Evolutionary conservation across 2,329 filamentous ascomycete species (phyloP).

Genomic region (Dryadomyces quercus-mongolicae): DNA sequence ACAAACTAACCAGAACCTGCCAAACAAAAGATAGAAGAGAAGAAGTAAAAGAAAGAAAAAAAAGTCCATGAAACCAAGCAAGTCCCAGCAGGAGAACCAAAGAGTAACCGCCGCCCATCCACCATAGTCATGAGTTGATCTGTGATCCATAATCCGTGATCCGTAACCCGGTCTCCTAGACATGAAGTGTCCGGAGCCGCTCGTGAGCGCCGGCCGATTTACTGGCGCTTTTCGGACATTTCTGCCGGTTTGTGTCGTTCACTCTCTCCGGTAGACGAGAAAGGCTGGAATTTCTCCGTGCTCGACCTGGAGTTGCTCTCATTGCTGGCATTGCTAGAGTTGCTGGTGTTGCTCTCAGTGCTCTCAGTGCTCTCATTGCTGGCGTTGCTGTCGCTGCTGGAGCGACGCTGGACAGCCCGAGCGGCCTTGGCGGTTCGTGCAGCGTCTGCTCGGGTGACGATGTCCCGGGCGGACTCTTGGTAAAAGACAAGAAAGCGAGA

Average conservation of each 20-base stretch:
- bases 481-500: conserved; percentile 5
- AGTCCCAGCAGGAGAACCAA: background rate
- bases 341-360: background rate
- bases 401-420: too few species aligned
- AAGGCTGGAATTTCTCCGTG: background rate
- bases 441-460: background rate
- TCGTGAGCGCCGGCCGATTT: background rate
- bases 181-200: too few species aligned
- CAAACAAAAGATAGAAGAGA: background rate
- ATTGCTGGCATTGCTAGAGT: background rate
- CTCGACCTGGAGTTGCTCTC: background rate
- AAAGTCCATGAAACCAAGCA: background rate
- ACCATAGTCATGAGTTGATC: background rate
- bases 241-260: background rate
- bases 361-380: background rate
- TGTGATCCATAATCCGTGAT: too few species aligned
- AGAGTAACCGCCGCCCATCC: background rate
- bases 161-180: too few species aligned
- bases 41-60: background rate
- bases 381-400: background rate
- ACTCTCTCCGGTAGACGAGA: background rate
- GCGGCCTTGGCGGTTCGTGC: background rate
- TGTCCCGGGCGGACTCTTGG: conserved; percentile 3
- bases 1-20: background rate
- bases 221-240: background rate